Conservation (phyloP, 768 basidiomycete genomes). For the Daedaleopsis sinensis region DNA sequence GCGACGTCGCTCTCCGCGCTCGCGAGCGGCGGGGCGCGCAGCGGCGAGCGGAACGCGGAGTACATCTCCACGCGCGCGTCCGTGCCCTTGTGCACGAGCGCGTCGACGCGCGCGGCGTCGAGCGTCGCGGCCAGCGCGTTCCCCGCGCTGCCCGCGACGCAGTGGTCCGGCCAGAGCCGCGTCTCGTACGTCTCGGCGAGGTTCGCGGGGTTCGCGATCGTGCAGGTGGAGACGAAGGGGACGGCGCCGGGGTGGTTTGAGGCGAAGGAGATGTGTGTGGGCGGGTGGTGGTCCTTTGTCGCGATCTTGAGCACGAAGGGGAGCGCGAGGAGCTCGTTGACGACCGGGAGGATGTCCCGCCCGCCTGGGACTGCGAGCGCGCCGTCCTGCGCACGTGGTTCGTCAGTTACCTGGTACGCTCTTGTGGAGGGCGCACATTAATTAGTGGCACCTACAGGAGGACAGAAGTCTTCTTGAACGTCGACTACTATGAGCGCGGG, state of each 20-base stretch:
- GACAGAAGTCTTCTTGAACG: constrained; percentile 84
- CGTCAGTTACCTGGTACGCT: too few species aligned
- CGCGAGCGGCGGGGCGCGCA: constrained; percentile 52
- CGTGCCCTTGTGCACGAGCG: constrained; percentile 56
- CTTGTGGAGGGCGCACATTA: neutral
- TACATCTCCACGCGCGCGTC: constrained; percentile 72
- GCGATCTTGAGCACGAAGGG: constrained; percentile 56
- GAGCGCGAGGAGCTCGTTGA: constrained; percentile 60
- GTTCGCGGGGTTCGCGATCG: constrained; percentile 37
- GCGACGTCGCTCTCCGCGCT: constrained; percentile 51
- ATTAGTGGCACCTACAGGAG: constrained; percentile 23
- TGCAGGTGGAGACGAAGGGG: constrained; percentile 45
- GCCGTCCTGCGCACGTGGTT: constrained; percentile 43
- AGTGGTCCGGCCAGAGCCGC: constrained; percentile 80
- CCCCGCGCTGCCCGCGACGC: constrained; percentile 62
- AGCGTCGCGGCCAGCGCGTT: constrained; percentile 62
- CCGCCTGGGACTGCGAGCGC: constrained; percentile 72
- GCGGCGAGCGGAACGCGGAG: constrained; percentile 61
- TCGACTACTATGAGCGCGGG: constrained; percentile 75
- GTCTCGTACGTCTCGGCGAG: constrained; percentile 35
- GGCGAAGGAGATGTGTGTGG: constrained; percentile 73
- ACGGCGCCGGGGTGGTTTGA: constrained; percentile 46
- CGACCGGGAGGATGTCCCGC: constrained; percentile 53
- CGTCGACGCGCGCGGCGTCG: constrained; percentile 41
- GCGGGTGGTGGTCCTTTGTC: constrained; percentile 62